Evolutionary conservation across 345 rosid genomes (phyloP), one percentile per base, ranked within the genome.

Genomic region (Diplotaxis tenuifolia): DNA sequence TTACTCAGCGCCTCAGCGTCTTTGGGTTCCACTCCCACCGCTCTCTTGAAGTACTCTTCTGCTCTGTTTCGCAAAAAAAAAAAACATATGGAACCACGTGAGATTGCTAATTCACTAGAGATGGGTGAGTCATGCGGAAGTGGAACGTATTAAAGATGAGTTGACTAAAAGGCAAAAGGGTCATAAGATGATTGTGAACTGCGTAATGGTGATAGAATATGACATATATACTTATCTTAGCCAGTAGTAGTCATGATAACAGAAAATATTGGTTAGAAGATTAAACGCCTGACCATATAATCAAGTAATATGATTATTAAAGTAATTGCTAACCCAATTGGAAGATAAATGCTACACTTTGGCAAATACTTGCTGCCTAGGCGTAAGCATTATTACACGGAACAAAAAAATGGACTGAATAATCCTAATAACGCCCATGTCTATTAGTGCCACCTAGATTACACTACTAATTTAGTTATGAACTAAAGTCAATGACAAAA

Each of bases 1-100:
- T 92, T 95, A 82, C 71, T 88, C 40, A 80, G 74, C 0, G 96
- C 92, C 76, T 95, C 99, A 0, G 96, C 93, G 22, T 95, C 97
- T n/a, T 76, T 79, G 18, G 88, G 85, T 69, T 87, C 89, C 80
- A 78, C 88, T 18, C 63, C 80, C 7, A 68, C 65, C 18, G 96
- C 96, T 83, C 78, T 80, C 78, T 90, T 95, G 70, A 95, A 95
- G 70, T 84, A 87, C 60, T 82, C 88, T 65, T 95, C 96, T 49
- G 99, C 96, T 71, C 99, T 95, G 88, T 66, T 75, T 5, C 45
- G 52, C 47, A 29, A 8, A 57, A 60, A 34, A 25, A 25, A 25
- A 1, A 25, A 45, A 45, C 67, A 64, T 3, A 53, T 61, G 49
- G 22, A 67, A 65, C 45, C 66, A 65, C 58, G 65, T 56, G 34